Evolutionary conservation across 208 protist species (phyloP).

Genomic region (Wallacemonas sp.): DNA sequence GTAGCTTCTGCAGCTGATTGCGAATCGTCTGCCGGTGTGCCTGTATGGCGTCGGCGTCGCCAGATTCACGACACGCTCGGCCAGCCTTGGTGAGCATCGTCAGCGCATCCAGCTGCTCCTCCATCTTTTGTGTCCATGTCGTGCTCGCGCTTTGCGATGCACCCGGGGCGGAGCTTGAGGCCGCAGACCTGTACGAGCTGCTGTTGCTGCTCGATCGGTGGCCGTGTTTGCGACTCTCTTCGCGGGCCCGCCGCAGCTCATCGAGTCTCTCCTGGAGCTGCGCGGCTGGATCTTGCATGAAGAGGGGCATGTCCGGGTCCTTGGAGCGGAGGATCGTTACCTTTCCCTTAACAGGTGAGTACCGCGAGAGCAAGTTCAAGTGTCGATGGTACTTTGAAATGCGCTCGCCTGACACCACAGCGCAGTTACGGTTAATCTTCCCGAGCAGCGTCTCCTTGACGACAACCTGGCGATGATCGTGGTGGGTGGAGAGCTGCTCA

Average conservation of each 20-base stretch:
- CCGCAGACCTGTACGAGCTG: not conserved
- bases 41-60: not conserved
- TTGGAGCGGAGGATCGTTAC: slow-evolving; percentile 51
- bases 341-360: slow-evolving; percentile 68
- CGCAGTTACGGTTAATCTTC: slow-evolving; percentile 63
- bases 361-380: slow-evolving; percentile 43
- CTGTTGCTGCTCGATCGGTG: not conserved
- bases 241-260: not conserved
- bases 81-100: slow-evolving; percentile 1
- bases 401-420: slow-evolving; percentile 35
- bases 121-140: not conserved
- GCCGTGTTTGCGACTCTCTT: not conserved
- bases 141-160: not conserved
- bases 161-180: too few relatives aligned
- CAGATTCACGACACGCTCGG: not conserved
- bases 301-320: slow-evolving; percentile 43
- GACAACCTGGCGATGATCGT: slow-evolving; percentile 50
- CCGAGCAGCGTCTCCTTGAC: slow-evolving; percentile 60
- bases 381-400: slow-evolving; percentile 85
- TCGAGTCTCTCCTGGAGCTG: slow-evolving; percentile 29
- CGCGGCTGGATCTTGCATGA: slow-evolving; percentile 52
- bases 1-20: slow-evolving; percentile 11
- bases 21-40: slow-evolving; percentile 13
- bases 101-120: slow-evolving; percentile 1
- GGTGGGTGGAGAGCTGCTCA: slow-evolving; percentile 34